A percentile compares a stretch with the other conserved stretches of the same genome.
Conservation (phyloP, 768 basidiomycete genomes). For the Boletus pseudo-olivaceus region DNA sequence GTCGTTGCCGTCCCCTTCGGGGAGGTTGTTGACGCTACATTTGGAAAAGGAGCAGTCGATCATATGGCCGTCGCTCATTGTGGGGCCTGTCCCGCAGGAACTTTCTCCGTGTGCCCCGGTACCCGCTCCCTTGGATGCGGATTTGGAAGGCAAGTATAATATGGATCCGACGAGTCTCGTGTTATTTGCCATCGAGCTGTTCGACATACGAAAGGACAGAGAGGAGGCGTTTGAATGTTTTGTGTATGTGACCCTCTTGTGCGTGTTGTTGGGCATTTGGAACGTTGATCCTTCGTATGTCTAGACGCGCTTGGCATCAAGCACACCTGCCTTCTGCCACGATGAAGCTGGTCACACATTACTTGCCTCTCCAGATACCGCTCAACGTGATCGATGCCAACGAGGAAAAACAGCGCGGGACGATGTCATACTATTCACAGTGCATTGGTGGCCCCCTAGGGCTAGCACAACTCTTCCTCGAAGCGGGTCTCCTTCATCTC, state of each 20-base stretch:
- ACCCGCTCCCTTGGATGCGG: constrained; percentile 50
- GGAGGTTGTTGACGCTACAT: constrained; percentile 73
- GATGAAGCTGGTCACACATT: constrained; percentile 73
- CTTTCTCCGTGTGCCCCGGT: constrained; percentile 51
- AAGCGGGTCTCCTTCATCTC: constrained; percentile 76
- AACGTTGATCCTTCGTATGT: neutral
- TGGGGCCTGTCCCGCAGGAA: constrained; percentile 64
- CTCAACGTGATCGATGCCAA: constrained; percentile 32
- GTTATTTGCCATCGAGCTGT: constrained; percentile 64
- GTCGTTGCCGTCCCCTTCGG: constrained; percentile 57
- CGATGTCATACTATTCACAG: constrained; percentile 57
- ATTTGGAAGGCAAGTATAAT: constrained; percentile 62
- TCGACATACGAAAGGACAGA: constrained; percentile 70
- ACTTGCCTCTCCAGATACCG: constrained; percentile 56
- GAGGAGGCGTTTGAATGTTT: constrained; percentile 82
- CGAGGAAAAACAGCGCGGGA: constrained; percentile 47
- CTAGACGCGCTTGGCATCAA: constrained; percentile 80
- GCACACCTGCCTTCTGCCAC: constrained; percentile 71
- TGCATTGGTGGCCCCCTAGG: constrained; percentile 65
- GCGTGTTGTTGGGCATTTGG: neutral
- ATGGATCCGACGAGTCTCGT: constrained; percentile 85
- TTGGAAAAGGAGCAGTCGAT: constrained; percentile 75
- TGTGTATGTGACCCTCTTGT: constrained; percentile 45
- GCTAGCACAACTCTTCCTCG: constrained; percentile 71
- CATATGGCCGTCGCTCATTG: constrained; percentile 80